phyloP scores from a whole-genome alignment of 2,329 filamentous ascomycete species.

The Ascocoryne sarcoides region DNA sequence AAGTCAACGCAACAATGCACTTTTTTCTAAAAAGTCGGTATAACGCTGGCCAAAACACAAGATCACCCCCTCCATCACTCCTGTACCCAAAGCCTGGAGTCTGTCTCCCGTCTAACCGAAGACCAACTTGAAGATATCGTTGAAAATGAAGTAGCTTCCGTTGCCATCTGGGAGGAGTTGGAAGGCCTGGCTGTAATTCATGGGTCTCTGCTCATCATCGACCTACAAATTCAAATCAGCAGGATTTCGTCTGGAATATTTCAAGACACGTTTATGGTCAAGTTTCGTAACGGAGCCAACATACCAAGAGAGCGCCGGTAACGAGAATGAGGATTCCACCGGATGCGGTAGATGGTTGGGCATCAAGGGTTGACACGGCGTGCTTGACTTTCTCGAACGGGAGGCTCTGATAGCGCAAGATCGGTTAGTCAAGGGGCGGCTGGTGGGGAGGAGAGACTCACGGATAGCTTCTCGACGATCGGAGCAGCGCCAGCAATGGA shows the following conservation, averaged over 20 bases:
- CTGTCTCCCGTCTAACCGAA: too few relatives aligned
- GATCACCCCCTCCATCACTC: neutral
- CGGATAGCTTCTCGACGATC: constrained; percentile 76
- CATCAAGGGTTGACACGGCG: constrained; percentile 67
- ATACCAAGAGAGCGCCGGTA: constrained; percentile 75
- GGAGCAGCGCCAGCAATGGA: constrained; percentile 52
- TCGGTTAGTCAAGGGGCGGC: constrained; percentile 8
- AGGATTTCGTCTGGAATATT: neutral
- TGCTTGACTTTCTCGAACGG: constrained; percentile 79
- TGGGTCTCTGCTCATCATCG: constrained; percentile 75
- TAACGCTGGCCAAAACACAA: constrained; percentile 1
- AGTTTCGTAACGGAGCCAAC: constrained; percentile 24
- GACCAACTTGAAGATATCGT: constrained; percentile 91
- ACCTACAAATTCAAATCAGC: constrained; percentile 45
- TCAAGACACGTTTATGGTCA: too few relatives aligned
- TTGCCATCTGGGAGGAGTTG: constrained; percentile 62
- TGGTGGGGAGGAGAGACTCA: too few relatives aligned
- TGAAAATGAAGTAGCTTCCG: constrained; percentile 77
- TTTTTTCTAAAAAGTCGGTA: neutral
- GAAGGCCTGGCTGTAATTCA: constrained; percentile 89
- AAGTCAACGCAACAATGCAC: neutral
- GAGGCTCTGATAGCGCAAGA: constrained; percentile 48
- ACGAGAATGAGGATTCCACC: constrained; percentile 79
- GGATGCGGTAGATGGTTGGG: constrained; percentile 62
- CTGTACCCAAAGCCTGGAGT: constrained; percentile 1